Percentiles rank a stretch among this genome's conserved stretches.
phyloP scores from a whole-genome alignment of 2,329 filamentous ascomycete species.

The Colletotrichum sp. region DNA sequence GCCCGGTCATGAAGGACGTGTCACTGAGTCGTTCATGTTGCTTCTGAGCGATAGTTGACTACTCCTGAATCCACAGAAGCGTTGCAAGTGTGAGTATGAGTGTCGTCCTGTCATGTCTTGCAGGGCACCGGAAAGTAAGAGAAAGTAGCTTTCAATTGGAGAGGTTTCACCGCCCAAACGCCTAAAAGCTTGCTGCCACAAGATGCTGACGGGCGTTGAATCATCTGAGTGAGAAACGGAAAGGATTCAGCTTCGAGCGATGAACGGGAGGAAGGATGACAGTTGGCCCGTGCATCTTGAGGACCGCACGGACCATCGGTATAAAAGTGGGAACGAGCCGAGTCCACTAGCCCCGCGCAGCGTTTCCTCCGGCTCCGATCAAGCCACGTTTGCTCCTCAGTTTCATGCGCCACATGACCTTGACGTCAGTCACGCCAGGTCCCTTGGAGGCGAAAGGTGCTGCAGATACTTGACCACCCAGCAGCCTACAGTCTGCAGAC shows the following conservation, averaged over 20 bases:
- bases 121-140: not conserved
- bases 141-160: not conserved
- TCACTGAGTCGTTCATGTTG: not conserved
- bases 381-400: slow-evolving; percentile 29
- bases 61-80: not conserved
- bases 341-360: not conserved
- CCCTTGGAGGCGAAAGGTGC: not conserved
- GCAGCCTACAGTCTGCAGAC: not conserved
- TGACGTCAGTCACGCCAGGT: slow-evolving; percentile 20
- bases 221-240: not conserved
- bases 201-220: not conserved
- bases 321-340: not conserved
- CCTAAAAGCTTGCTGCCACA: not conserved
- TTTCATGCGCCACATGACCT: slow-evolving; percentile 48
- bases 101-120: not conserved
- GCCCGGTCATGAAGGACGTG: not conserved
- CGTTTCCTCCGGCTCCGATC: not conserved
- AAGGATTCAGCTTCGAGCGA: not conserved
- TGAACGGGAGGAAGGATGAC: not conserved
- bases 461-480: not conserved
- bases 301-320: not conserved
- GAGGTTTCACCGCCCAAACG: not conserved
- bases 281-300: not conserved
- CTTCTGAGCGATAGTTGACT: not conserved
- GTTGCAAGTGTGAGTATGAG: not conserved